Conservation (phyloP, 2,329 filamentous ascomycete genomes). For the Colletotrichum tofieldiae region DNA sequence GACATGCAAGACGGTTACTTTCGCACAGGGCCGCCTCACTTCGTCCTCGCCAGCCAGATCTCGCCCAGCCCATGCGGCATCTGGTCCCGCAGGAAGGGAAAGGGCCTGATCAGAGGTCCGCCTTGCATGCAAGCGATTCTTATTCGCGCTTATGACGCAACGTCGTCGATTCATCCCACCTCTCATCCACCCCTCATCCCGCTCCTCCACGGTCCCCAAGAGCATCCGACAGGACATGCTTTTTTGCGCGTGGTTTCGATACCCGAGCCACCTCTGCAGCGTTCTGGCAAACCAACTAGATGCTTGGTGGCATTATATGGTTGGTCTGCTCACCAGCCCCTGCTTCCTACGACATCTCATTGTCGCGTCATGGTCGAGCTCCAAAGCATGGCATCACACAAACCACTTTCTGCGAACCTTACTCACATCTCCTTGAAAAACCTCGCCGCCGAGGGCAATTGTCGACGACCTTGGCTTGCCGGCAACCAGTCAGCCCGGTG, state of each 20-base stretch:
- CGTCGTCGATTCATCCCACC: conserved; percentile 32
- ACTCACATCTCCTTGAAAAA: neutral
- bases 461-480: neutral
- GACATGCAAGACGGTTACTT: conserved; percentile 20
- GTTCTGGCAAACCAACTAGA: neutral
- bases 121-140: conserved; percentile 41
- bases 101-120: conserved; percentile 14
- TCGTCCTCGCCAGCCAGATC: conserved; percentile 10
- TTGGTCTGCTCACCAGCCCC: neutral
- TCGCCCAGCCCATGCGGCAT: conserved; percentile 14
- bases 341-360: neutral
- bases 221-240: conserved; percentile 15
- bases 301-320: neutral
- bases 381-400: neutral
- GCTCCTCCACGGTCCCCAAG: neutral
- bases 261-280: conserved; percentile 1
- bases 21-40: conserved; percentile 29
- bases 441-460: neutral
- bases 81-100: conserved; percentile 28
- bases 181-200: conserved; percentile 19
- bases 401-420: neutral
- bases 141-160: conserved; percentile 43
- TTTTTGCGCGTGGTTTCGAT: neutral
- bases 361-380: conserved; percentile 24
- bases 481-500: neutral